Percentiles rank a stretch among this genome's conserved stretches.
These are phyloP conservation scores for Yarrowia sp. DNA, from an alignment of 805 yeast species.

Conservation along the genomic window DNA sequence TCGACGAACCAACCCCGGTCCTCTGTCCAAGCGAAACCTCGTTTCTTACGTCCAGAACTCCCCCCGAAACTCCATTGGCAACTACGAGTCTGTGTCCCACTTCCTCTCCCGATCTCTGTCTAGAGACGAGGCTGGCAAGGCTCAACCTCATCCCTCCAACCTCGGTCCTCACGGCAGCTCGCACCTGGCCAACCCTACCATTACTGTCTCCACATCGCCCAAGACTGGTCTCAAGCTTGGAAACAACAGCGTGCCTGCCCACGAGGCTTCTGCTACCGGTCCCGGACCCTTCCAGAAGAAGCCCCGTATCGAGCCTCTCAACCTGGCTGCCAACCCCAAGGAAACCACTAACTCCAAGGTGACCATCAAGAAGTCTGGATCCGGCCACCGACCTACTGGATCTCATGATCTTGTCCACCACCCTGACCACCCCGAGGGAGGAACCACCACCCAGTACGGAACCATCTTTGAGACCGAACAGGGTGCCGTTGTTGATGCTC, in stretches of 20 bases:
- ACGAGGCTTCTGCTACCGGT: not conserved
- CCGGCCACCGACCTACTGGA: not conserved
- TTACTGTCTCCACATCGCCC: not conserved
- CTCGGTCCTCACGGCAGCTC: conserved; percentile 10
- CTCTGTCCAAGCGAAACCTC: conserved; percentile 34
- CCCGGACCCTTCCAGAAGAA: conserved; percentile 23
- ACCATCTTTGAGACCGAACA: conserved; percentile 32
- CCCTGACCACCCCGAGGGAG: conserved; percentile 10
- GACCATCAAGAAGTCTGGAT: conserved; percentile 50
- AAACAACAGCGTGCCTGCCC: not conserved
- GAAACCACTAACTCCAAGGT: conserved; percentile 62
- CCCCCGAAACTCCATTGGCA: conserved; percentile 13
- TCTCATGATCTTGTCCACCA: not conserved
- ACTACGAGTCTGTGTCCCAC: conserved; percentile 11
- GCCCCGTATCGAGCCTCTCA: conserved; percentile 51
- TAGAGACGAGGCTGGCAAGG: conserved; percentile 3
- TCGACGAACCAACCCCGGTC: conserved; percentile 49
- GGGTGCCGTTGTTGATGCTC: conserved; percentile 32
- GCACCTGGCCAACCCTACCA: conserved; percentile 1
- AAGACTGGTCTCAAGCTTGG: conserved; percentile 12
- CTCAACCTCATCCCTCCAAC: not conserved
- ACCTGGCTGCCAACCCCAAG: conserved; percentile 67
- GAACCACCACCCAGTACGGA: conserved; percentile 28
- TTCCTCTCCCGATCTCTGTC: conserved; percentile 12
- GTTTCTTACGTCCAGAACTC: conserved; percentile 16